Conservation (phyloP, 805 yeast species). For the Ogataea nonfermentans region DNA sequence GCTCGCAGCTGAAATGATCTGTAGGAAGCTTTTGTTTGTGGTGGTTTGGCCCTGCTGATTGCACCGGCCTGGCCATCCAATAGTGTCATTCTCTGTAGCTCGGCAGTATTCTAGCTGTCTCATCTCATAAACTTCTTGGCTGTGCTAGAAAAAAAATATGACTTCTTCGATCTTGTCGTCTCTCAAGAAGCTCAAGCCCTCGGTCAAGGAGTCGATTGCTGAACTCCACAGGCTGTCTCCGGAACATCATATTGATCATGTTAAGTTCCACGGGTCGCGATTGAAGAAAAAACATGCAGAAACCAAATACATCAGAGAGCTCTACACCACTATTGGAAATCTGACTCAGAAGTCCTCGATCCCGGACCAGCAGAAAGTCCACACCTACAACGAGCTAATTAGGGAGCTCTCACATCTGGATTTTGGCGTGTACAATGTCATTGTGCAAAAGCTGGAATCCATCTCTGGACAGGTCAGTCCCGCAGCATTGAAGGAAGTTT, state of each 20-base stretch:
- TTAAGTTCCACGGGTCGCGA: constrained; percentile 1
- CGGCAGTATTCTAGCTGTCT: background rate
- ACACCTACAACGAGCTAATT: constrained; percentile 26
- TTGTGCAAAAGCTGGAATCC: constrained; percentile 7
- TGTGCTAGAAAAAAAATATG: constrained; percentile 6
- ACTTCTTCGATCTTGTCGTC: background rate
- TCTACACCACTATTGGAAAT: constrained; percentile 5
- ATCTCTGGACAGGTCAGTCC: constrained; percentile 9
- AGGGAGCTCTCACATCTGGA: constrained; percentile 26
- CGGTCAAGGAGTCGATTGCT: constrained; percentile 4
- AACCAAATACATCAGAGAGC: constrained; percentile 1
- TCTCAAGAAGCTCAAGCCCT: background rate
- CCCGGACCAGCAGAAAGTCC: constrained; percentile 12
- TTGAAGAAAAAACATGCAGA: background rate
- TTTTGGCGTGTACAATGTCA: constrained; percentile 26
- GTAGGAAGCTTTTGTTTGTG: too few relatives aligned
- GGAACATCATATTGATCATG: constrained; percentile 1
- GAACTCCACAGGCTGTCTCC: constrained; percentile 2
- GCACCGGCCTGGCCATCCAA: too few relatives aligned
- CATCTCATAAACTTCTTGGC: background rate
- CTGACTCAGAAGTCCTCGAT: constrained; percentile 8
- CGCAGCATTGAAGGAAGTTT: constrained; percentile 24
- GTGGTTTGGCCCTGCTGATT: too few relatives aligned
- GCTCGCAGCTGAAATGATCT: too few relatives aligned
- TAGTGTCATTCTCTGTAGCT: too few relatives aligned